Conservation (phyloP, 192 early-diverging fungal species). For the Podila epigama region DNA sequence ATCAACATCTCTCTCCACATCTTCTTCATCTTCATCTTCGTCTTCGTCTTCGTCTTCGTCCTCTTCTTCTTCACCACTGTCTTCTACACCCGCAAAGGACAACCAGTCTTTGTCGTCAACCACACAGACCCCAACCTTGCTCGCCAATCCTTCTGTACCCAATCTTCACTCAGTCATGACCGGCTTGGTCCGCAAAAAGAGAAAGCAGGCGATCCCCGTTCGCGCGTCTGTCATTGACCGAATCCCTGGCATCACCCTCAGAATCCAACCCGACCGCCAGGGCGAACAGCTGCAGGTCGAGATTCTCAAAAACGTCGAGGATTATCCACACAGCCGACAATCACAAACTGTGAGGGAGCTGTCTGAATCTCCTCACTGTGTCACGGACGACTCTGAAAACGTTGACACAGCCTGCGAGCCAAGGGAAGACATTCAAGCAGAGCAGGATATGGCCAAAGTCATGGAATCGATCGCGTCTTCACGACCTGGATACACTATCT, state of each 20-base stretch:
- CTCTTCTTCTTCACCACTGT: too few relatives aligned
- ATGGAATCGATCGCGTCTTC: constrained; percentile 34
- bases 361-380: too few relatives aligned
- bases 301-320: constrained; percentile 35
- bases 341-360: background rate
- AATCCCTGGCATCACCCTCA: constrained; percentile 43
- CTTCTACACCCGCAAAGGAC: background rate
- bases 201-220: constrained; percentile 43
- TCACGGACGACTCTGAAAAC: too few relatives aligned
- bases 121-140: background rate
- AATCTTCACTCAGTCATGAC: background rate
- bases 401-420: too few relatives aligned
- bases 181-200: constrained; percentile 30
- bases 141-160: too few relatives aligned
- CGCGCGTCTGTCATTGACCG: constrained; percentile 32
- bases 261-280: constrained; percentile 27
- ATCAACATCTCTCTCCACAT: constrained; percentile 4
- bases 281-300: constrained; percentile 35
- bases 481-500: constrained; percentile 20
- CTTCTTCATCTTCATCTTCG: background rate
- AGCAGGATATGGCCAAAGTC: constrained; percentile 32
- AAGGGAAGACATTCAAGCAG: constrained; percentile 13
- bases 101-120: background rate
- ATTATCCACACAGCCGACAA: constrained; percentile 14
- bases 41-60: too few relatives aligned